Conservation (phyloP, 23 red algal genomes). For the Gracilariopsis chorda region DNA sequence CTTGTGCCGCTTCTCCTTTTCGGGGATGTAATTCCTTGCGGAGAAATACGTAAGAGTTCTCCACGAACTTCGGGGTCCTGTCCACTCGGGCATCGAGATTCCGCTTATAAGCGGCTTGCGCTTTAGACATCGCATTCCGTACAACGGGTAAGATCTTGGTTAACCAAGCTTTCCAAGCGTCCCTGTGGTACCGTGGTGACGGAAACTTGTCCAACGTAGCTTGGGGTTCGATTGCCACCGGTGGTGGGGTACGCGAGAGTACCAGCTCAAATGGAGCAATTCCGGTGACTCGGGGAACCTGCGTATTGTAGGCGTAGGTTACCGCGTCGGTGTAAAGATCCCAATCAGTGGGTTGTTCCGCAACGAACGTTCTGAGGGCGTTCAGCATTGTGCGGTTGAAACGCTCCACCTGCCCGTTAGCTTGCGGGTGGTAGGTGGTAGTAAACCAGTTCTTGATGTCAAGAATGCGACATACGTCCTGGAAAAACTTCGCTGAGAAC, state of each 20-base stretch:
- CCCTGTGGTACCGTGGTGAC: neutral
- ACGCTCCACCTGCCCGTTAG: constrained; percentile 8
- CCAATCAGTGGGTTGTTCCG: neutral
- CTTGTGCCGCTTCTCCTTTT: neutral
- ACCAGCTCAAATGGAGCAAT: neutral
- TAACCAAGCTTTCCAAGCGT: neutral
- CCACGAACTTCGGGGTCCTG: neutral
- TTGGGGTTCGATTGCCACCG: neutral
- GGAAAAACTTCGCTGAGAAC: no score
- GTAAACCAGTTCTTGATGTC: constrained; percentile 1
- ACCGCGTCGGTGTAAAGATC: neutral
- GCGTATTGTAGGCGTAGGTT: no score
- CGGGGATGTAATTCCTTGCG: neutral
- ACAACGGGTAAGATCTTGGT: neutral
- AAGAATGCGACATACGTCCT: no score
- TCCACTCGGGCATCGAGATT: neutral
- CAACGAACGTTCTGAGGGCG: neutral
- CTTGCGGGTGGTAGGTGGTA: constrained; percentile 13
- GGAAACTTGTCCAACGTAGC: neutral
- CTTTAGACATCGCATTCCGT: neutral
- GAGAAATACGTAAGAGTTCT: neutral
- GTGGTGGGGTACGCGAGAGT: neutral
- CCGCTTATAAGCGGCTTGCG: neutral
- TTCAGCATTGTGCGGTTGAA: constrained; percentile 6
- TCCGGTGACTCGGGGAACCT: neutral